phyloP scores from a whole-genome alignment of 169 alveolate genomes.

The Plasmodium vivax region DNA sequence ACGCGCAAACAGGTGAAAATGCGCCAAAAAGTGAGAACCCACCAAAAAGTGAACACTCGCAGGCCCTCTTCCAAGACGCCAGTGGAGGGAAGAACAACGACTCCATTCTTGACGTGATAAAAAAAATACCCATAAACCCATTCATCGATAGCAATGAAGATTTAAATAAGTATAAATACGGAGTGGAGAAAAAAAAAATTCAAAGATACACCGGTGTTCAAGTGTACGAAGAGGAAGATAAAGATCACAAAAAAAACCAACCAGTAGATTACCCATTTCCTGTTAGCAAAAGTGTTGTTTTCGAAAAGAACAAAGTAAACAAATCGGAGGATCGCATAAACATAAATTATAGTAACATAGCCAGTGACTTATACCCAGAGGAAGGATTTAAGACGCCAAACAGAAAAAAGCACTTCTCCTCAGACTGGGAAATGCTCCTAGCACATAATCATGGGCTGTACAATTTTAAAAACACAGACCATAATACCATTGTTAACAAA shows the following conservation, averaged over 20 bases:
- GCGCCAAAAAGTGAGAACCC: neutral
- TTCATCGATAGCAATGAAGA: slow-evolving; percentile 73
- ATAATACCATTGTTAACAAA: slow-evolving; percentile 45
- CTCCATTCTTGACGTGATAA: slow-evolving; percentile 33
- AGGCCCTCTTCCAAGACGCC: neutral
- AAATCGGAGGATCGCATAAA: slow-evolving; percentile 59
- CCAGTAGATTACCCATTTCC: slow-evolving; percentile 46
- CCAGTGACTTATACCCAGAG: slow-evolving; percentile 51
- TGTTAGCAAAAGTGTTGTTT: slow-evolving; percentile 16
- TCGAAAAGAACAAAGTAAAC: slow-evolving; percentile 64
- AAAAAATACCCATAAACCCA: slow-evolving; percentile 66
- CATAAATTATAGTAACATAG: slow-evolving; percentile 60
- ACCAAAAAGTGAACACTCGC: neutral
- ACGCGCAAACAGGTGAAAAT: neutral
- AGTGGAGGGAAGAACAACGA: slow-evolving; percentile 19
- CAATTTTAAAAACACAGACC: slow-evolving; percentile 38
- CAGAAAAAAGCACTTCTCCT: slow-evolving; percentile 52
- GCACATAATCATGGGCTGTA: slow-evolving; percentile 81
- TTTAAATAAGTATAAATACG: slow-evolving; percentile 51
- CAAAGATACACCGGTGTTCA: slow-evolving; percentile 62
- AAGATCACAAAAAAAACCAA: slow-evolving; percentile 26
- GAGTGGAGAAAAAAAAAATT: slow-evolving; percentile 40
- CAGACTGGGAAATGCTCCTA: slow-evolving; percentile 78
- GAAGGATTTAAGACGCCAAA: slow-evolving; percentile 66
- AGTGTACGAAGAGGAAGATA: slow-evolving; percentile 38